A percentile compares a stretch with the other conserved stretches of the same genome.
phyloP scores from a whole-genome alignment of 768 basidiomycete genomes.

The Suillus clintonianus region DNA sequence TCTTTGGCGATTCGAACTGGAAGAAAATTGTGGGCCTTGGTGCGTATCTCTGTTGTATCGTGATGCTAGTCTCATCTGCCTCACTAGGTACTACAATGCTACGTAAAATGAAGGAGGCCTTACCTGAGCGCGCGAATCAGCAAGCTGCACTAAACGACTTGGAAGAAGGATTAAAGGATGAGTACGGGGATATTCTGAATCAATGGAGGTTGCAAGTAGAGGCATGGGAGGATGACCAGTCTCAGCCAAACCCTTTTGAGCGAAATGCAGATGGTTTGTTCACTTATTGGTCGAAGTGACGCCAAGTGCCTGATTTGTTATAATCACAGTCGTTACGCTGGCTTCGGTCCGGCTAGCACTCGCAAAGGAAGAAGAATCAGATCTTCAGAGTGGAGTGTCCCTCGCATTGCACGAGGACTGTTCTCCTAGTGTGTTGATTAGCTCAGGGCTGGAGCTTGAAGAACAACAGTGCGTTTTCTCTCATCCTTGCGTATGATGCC shows the following conservation, averaged over 20 bases:
- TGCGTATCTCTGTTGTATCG: no score
- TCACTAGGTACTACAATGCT: no score
- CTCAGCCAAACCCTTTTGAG: neutral
- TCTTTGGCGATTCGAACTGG: no score
- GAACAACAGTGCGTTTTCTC: neutral
- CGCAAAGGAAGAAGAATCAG: neutral
- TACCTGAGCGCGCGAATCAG: neutral
- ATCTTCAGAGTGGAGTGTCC: neutral
- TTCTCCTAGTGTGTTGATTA: neutral
- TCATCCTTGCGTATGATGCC: fast-evolving
- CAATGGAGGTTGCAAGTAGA: neutral
- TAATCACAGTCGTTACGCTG: neutral
- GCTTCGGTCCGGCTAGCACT: neutral
- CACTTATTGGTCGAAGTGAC: no score
- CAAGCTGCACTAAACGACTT: slow-evolving; percentile 22
- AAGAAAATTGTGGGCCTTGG: no score
- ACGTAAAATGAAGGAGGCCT: neutral
- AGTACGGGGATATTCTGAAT: neutral
- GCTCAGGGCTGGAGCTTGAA: neutral
- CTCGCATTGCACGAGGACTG: neutral
- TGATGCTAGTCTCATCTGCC: no score
- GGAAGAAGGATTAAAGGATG: slow-evolving; percentile 10
- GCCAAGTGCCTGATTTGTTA: neutral
- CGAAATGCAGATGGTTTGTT: neutral
- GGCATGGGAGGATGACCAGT: neutral